Base-by-base conservation (phyloP, 331 rosid genomes). In the Cydonia oblonga region DNA sequence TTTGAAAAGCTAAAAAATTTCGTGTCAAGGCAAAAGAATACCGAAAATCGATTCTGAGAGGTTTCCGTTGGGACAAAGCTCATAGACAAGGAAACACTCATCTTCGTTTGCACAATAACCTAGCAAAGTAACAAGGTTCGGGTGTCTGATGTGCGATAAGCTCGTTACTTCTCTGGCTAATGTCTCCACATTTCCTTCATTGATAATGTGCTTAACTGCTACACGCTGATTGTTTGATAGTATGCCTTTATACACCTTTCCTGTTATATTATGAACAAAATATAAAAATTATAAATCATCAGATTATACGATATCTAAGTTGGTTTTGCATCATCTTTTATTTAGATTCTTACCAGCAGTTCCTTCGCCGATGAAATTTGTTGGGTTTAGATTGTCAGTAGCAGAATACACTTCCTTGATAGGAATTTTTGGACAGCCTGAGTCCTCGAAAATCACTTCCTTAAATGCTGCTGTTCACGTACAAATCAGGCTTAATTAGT, bases 351-450 rank as follows among this genome's bases (percentile, higher is more conserved):
- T 29, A 82, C 88, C 86, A 29, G 85, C 68, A 80, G 75, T 78
- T 78, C 90, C 92, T 76, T 88, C 81, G 18, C 90, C 90, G 58
- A 78, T 82, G 75, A 85, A 65, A 66, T 85, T 82, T 56, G 59
- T 42, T 67, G 77, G 84, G 71, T 75, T 80, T 4, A 84, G 84
- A 78, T 88, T 69, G 71, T 84, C 68, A 20, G 88, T 84, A 63
- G 88, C 88, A 46, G 75, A 61, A 66, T 86, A 73, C 64, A 86
- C 84, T 82, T 86, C 87, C 77, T 71, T 68, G 33, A 86, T 26
- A 6, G 87, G 56, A 73, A 85, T 51, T 72, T 53, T 79, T 25
- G 78, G 87, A 72, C 87, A 83, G 28, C 78, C 59, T 6, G 72
- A 46, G 15, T 81, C 76, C 83, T 85, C 70, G 11, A 64, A 28